Evolutionary conservation across 1,284 basidiomycete genomes (phyloP).

Genomic region (Cerrena zonata): DNA sequence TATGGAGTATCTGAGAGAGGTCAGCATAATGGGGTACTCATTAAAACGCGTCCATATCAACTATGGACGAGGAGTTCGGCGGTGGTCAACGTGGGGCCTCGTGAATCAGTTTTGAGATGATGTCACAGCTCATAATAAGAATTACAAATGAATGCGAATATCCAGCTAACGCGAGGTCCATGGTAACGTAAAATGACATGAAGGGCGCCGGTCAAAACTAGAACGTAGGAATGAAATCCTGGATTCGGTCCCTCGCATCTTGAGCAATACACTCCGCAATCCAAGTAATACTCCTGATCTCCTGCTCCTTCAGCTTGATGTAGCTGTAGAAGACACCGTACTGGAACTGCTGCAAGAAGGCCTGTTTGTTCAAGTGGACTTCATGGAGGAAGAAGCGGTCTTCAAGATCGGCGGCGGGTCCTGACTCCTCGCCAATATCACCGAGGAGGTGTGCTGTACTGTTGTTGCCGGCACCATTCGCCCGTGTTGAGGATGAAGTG

Average conservation of each 20-base stretch:
- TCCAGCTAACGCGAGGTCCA: constrained; percentile 1
- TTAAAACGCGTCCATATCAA: too few species aligned
- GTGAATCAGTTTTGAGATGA: too few species aligned
- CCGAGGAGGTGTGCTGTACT: constrained; percentile 27
- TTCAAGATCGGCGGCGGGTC: constrained; percentile 72
- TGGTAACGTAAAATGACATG: not conserved
- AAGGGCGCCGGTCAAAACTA: constrained; percentile 23
- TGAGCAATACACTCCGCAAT: constrained; percentile 96
- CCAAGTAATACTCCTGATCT: constrained; percentile 95
- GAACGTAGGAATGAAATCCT: constrained; percentile 87
- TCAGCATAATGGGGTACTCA: too few species aligned
- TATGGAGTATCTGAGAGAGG: too few species aligned
- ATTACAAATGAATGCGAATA: not conserved
- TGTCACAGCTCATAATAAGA: too few species aligned
- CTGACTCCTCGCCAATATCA: constrained; percentile 32
- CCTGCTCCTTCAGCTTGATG: constrained; percentile 98
- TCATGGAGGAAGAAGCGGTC: constrained; percentile 95
- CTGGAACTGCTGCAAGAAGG: constrained; percentile 94
- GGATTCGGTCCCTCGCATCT: constrained; percentile 87
- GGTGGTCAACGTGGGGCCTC: too few species aligned
- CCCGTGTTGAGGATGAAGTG: constrained; percentile 34
- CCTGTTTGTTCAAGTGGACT: constrained; percentile 87
- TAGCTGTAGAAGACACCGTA: constrained; percentile 90
- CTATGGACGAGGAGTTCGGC: too few species aligned
- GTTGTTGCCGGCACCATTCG: constrained; percentile 30